Conservation (phyloP, 2,329 filamentous ascomycete genomes). For the Fusarium burgessii region DNA sequence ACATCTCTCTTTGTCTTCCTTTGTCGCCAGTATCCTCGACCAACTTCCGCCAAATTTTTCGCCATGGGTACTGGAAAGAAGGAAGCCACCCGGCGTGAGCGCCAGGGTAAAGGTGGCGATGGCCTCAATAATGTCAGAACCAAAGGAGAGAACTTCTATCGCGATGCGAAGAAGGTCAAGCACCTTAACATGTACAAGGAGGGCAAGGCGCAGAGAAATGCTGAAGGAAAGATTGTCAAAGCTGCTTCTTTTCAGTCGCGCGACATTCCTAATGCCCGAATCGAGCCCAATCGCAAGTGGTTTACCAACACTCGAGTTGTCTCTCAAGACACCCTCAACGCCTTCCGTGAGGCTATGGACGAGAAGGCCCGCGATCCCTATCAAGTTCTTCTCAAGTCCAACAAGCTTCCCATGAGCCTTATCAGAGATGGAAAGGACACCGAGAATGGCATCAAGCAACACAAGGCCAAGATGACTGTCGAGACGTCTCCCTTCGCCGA, state of each 20-base stretch:
- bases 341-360: slow-evolving; percentile 92
- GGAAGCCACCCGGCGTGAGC: slow-evolving; percentile 82
- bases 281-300: slow-evolving; percentile 98
- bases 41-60: slow-evolving; percentile 40
- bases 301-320: slow-evolving; percentile 94
- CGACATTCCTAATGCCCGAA: slow-evolving; percentile 83
- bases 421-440: slow-evolving; percentile 79
- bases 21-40: slow-evolving; percentile 36
- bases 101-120: slow-evolving; percentile 86
- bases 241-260: slow-evolving; percentile 86
- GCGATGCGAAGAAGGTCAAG: slow-evolving; percentile 87
- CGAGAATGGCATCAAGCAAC: slow-evolving; percentile 88
- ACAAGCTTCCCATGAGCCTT: slow-evolving; percentile 96
- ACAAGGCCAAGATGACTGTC: slow-evolving; percentile 93
- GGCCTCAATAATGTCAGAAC: slow-evolving; percentile 91
- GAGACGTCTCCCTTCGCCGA: slow-evolving; percentile 87
- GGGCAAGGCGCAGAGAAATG: slow-evolving; percentile 84
- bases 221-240: slow-evolving; percentile 84
- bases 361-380: slow-evolving; percentile 93
- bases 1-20: slow-evolving; percentile 31
- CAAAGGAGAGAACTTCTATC: slow-evolving; percentile 99
- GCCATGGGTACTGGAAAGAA: slow-evolving; percentile 93
- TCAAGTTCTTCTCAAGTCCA: slow-evolving; percentile 93
- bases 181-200: slow-evolving; percentile 91
- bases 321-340: slow-evolving; percentile 85